Evolutionary conservation across 169 alveolate species (phyloP).

Genomic region (Plasmodium reichenowi): DNA sequence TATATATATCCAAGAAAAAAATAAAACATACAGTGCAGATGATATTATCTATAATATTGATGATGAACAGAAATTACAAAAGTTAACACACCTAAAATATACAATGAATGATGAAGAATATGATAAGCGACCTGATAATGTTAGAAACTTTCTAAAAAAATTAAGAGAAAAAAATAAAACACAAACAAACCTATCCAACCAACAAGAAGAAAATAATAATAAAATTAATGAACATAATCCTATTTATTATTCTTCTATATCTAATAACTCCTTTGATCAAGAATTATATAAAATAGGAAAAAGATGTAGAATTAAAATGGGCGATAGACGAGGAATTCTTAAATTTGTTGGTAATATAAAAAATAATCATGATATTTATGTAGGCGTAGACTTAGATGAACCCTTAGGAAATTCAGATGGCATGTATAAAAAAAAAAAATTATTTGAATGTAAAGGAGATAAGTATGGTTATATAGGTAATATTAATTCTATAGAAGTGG

Average conservation of each 20-base stretch:
- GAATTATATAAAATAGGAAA: constrained; percentile 71
- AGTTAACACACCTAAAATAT: constrained; percentile 79
- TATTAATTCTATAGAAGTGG: constrained; percentile 88
- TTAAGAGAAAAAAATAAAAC: constrained; percentile 36
- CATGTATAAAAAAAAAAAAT: constrained; percentile 78
- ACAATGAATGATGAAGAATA: constrained; percentile 92
- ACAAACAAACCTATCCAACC: background rate
- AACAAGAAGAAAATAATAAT: background rate
- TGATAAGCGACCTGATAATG: constrained; percentile 84
- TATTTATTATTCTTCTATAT: background rate
- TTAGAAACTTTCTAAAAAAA: constrained; percentile 87
- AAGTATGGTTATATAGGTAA: constrained; percentile 88
- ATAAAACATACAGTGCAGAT: background rate
- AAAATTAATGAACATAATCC: background rate
- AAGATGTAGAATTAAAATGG: constrained; percentile 75
- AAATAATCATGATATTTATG: constrained; percentile 69
- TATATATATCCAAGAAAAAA: constrained; percentile 66
- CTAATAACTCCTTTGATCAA: constrained; percentile 29
- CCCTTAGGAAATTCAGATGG: constrained; percentile 93
- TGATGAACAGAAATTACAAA: constrained; percentile 34
- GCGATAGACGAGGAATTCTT: constrained; percentile 77
- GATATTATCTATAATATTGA: constrained; percentile 60
- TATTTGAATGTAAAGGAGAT: constrained; percentile 86
- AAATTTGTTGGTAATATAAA: constrained; percentile 78
- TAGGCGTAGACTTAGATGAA: constrained; percentile 92